Evolutionary conservation across 2,329 filamentous ascomycete genomes (phyloP).

Genomic region (Ophiosphaerella herpotricha): DNA sequence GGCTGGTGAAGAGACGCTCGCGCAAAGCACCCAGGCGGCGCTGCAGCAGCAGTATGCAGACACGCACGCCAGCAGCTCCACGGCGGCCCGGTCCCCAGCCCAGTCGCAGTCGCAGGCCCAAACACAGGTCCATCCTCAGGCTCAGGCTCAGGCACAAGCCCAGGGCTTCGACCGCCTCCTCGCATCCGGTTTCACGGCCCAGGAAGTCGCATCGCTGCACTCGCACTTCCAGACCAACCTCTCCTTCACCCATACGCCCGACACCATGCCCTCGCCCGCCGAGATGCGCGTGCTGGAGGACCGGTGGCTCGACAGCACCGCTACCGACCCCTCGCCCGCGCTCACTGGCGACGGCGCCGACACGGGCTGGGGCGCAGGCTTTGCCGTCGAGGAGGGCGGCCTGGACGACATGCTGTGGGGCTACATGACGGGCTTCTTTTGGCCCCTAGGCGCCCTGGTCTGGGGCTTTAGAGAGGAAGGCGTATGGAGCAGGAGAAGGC

Average conservation of each 20-base stretch:
- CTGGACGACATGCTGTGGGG: conserved; percentile 88
- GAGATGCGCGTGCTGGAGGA: conserved; percentile 82
- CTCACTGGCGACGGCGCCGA: conserved; percentile 42
- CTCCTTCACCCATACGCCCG: conserved; percentile 79
- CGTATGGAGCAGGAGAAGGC: conserved; percentile 81
- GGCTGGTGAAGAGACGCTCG: conserved; percentile 63
- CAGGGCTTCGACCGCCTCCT: conserved; percentile 89
- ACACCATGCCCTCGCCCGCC: conserved; percentile 82
- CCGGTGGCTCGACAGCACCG: conserved; percentile 77
- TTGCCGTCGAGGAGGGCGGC: conserved; percentile 62
- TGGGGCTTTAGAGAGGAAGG: conserved; percentile 88
- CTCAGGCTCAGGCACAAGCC: conserved; percentile 59
- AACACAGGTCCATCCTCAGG: too few relatives aligned
- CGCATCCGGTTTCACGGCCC: conserved; percentile 75
- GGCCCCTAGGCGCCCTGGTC: conserved; percentile 82
- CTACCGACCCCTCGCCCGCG: conserved; percentile 50
- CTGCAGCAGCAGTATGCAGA: conserved; percentile 37
- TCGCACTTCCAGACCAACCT: conserved; percentile 89
- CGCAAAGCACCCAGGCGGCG: conserved; percentile 45
- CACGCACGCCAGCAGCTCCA: conserved; percentile 16
- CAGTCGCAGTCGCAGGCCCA: too few relatives aligned
- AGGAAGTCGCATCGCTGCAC: conserved; percentile 82
- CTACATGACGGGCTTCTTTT: conserved; percentile 91
- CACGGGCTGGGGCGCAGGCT: conserved; percentile 55
- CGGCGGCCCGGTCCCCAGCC: conserved; percentile 35